A percentile compares a stretch with the other conserved stretches of the same genome.
Conservation (phyloP, 75 land plant species). For the Isoetes taiwanensis region DNA sequence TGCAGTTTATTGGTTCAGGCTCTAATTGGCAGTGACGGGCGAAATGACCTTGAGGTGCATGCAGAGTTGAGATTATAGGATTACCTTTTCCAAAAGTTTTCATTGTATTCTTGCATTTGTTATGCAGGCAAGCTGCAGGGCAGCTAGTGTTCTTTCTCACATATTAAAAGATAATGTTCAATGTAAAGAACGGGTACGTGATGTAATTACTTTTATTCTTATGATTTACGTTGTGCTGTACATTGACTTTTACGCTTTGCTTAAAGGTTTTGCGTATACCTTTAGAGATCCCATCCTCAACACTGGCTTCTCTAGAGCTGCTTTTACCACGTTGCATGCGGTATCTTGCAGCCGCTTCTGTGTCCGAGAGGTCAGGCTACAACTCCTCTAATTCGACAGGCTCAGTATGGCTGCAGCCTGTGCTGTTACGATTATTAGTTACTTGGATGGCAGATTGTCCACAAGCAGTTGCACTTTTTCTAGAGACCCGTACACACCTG, state of each 20-base stretch:
- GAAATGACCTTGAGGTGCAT: slow-evolving; percentile 78
- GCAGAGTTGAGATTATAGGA: neutral
- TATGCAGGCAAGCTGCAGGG: slow-evolving; percentile 77
- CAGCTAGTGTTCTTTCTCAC: slow-evolving; percentile 85
- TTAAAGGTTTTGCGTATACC: slow-evolving; percentile 55
- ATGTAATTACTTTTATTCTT: neutral
- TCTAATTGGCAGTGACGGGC: slow-evolving; percentile 46
- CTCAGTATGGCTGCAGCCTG: slow-evolving; percentile 46
- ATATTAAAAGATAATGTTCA: slow-evolving; percentile 63
- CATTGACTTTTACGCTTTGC: neutral
- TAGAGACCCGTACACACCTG: slow-evolving; percentile 68
- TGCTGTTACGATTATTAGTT: slow-evolving; percentile 58
- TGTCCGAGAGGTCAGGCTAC: slow-evolving; percentile 9
- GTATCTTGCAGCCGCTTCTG: slow-evolving; percentile 60
- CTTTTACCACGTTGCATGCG: slow-evolving; percentile 71
- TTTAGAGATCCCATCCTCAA: slow-evolving; percentile 50
- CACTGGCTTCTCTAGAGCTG: slow-evolving; percentile 54
- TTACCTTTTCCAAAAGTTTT: neutral
- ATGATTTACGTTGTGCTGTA: neutral
- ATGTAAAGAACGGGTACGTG: slow-evolving; percentile 86
- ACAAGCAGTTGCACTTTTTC: slow-evolving; percentile 52
- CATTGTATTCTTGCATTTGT: neutral
- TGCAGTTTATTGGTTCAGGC: slow-evolving; percentile 81
- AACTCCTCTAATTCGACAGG: neutral
- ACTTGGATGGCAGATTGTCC: slow-evolving; percentile 88